These are phyloP conservation scores for Epichloe amarillans DNA, from an alignment of 2,329 filamentous ascomycete species.

Conservation along the genomic window DNA sequence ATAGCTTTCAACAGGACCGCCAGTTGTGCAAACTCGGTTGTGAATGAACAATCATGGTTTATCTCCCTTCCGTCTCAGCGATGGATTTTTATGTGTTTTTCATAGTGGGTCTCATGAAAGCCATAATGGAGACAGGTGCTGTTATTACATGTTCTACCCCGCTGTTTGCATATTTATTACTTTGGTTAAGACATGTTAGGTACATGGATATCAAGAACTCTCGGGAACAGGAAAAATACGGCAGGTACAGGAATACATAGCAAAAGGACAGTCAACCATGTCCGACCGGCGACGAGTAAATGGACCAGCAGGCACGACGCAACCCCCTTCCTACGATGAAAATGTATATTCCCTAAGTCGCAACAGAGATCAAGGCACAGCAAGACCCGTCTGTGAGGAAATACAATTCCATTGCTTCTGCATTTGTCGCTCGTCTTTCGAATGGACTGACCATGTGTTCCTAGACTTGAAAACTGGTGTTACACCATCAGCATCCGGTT, in stretches of 20 bases:
- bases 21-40: too few relatives aligned
- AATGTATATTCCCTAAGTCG: constrained; percentile 38
- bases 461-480: constrained; percentile 81
- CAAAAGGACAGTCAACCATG: constrained; percentile 32
- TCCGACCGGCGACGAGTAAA: constrained; percentile 83
- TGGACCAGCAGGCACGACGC: constrained; percentile 66
- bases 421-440: neutral
- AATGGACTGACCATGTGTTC: neutral
- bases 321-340: constrained; percentile 60
- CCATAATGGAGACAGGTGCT: neutral
- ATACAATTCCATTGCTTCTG: neutral
- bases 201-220: neutral
- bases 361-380: constrained; percentile 43
- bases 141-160: constrained; percentile 1
- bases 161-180: constrained; percentile 3
- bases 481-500: constrained; percentile 85
- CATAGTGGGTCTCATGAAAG: neutral
- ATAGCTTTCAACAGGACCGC: too few relatives aligned
- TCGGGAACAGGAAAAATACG: neutral
- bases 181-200: too few relatives aligned
- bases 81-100: neutral
- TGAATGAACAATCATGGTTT: neutral
- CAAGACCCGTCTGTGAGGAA: constrained; percentile 44
- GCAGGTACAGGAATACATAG: neutral
- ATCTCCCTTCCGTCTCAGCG: neutral